Conservation (phyloP, 331 rosid species). For the Malus hybrid region DNA sequence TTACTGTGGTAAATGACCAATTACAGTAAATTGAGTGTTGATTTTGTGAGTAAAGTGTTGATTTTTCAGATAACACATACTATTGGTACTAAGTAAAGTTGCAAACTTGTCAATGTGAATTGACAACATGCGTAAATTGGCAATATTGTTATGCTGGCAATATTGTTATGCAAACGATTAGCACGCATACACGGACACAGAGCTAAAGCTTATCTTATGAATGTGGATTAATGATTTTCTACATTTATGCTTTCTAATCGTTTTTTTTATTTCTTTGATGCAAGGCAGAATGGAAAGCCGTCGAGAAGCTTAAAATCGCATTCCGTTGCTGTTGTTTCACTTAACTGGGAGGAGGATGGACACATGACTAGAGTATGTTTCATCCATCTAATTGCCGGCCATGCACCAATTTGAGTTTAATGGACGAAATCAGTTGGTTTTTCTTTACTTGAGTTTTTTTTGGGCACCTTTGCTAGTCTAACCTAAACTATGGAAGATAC, state of each 20-base stretch:
- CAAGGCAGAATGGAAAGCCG: constrained; percentile 70
- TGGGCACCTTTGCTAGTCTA: too few relatives aligned
- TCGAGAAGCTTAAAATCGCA: constrained; percentile 79
- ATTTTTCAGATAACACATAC: too few relatives aligned
- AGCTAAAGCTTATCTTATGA: too few relatives aligned
- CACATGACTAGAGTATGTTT: constrained; percentile 48
- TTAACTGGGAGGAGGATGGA: constrained; percentile 85
- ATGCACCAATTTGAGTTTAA: constrained; percentile 8
- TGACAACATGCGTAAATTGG: not conserved
- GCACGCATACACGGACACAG: too few relatives aligned
- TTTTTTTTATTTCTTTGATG: constrained; percentile 10
- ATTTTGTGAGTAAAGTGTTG: too few relatives aligned
- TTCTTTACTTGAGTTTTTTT: not conserved
- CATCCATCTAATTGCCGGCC: constrained; percentile 14
- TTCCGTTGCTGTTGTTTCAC: constrained; percentile 57
- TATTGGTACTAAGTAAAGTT: not conserved
- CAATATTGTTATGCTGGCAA: not conserved
- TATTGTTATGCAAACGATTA: too few relatives aligned
- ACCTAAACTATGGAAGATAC: too few relatives aligned
- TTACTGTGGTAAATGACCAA: too few relatives aligned
- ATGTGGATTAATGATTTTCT: too few relatives aligned
- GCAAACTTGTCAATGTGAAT: not conserved
- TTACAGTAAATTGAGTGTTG: too few relatives aligned
- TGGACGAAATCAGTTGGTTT: not conserved
- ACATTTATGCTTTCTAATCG: too few relatives aligned